Conservation (phyloP, 352 stramenopile genomes). For the Aphanomyces euteiches region DNA sequence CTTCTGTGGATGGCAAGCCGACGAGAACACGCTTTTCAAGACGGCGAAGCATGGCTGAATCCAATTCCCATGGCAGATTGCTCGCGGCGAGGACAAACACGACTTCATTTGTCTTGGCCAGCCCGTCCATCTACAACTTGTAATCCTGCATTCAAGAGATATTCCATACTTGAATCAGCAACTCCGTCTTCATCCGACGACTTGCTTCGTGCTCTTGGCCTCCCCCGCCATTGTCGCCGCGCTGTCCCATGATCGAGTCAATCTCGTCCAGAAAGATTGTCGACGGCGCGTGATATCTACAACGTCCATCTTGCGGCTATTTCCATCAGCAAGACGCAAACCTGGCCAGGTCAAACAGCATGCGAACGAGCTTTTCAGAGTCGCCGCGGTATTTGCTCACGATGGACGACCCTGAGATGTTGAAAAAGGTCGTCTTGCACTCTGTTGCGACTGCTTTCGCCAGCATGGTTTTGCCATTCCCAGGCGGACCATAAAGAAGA, state of each 20-base stretch:
- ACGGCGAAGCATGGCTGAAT: conserved; percentile 72
- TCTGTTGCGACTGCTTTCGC: conserved; percentile 81
- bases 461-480: conserved; percentile 87
- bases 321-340: no score
- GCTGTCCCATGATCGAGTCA: conserved; percentile 86
- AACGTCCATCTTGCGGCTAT: no score
- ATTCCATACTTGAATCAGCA: conserved; percentile 61
- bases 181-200: conserved; percentile 82
- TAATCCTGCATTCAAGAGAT: not conserved
- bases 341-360: conserved; percentile 76
- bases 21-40: conserved; percentile 83
- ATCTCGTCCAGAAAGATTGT: conserved; percentile 87
- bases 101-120: conserved; percentile 73
- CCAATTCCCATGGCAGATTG: conserved; percentile 79
- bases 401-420: conserved; percentile 83
- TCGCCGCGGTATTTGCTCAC: conserved; percentile 84
- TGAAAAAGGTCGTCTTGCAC: conserved; percentile 85
- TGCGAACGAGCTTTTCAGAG: conserved; percentile 83
- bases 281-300: conserved; percentile 65
- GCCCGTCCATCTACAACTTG: conserved; percentile 57
- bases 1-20: conserved; percentile 60
- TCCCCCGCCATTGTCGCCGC: conserved; percentile 57
- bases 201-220: conserved; percentile 82
- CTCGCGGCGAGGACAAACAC: conserved; percentile 81
- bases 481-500: conserved; percentile 78